Conservation (phyloP, 176 grass and related monocot genomes). For the Alopecurus myosuroides region DNA sequence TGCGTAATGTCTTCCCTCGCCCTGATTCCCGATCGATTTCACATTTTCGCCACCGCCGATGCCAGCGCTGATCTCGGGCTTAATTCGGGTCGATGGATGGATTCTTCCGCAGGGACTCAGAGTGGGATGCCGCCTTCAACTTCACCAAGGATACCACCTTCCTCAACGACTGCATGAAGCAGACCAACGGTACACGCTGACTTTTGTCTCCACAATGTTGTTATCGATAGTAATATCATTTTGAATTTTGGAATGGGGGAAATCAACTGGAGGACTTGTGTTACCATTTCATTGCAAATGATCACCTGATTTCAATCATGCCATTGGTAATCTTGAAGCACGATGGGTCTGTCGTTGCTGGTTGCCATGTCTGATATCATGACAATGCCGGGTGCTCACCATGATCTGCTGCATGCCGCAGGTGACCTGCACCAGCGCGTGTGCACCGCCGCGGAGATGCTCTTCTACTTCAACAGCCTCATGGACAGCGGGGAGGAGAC, state of each 20-base stretch:
- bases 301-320: too few relatives aligned
- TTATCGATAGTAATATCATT: background rate
- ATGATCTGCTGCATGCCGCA: conserved; percentile 14
- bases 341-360: too few relatives aligned
- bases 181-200: conserved; percentile 51
- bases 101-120: conserved; percentile 45
- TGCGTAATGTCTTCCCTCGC: conserved; percentile 8
- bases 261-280: background rate
- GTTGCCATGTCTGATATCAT: too few relatives aligned
- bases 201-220: background rate
- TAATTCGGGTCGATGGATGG: too few relatives aligned
- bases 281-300: background rate
- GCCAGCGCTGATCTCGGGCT: too few relatives aligned
- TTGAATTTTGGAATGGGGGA: background rate
- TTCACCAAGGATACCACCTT: conserved; percentile 75
- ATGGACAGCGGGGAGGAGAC: conserved; percentile 23
- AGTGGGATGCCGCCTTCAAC: conserved; percentile 92
- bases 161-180: conserved; percentile 66
- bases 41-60: too few relatives aligned
- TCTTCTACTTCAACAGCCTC: conserved; percentile 88
- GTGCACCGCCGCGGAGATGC: conserved; percentile 84
- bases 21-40: background rate
- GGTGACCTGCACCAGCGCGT: conserved; percentile 73
- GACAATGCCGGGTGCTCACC: too few relatives aligned
- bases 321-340: too few relatives aligned